A percentile compares a stretch with the other conserved stretches of the same genome.
Evolutionary conservation across 1,139 yeast species (phyloP).

Genomic region (Saccharomyces hybrid): DNA sequence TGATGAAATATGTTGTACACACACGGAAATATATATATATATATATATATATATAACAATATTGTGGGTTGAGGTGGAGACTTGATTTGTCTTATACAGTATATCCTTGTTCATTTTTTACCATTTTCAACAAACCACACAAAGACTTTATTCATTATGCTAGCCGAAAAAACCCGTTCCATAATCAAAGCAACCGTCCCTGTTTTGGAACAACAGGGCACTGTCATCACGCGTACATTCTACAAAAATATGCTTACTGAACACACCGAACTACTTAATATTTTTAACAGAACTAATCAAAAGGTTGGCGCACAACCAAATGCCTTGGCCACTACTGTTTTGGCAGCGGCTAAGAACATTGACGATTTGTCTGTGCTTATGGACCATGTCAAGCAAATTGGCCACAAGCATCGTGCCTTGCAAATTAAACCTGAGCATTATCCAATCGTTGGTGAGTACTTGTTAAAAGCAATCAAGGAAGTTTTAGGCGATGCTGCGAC

Average conservation of each 20-base stretch:
- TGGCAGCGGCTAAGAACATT: constrained; percentile 57
- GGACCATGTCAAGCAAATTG: constrained; percentile 52
- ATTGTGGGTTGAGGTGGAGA: not conserved
- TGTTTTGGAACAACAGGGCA: constrained; percentile 49
- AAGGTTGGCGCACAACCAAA: constrained; percentile 49
- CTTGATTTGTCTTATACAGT: not conserved
- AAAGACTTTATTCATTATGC: constrained; percentile 12
- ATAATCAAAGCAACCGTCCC: constrained; percentile 53
- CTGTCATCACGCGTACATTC: constrained; percentile 45
- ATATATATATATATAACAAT: not conserved
- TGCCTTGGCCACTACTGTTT: constrained; percentile 54
- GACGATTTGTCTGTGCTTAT: constrained; percentile 49
- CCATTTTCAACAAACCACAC: not conserved
- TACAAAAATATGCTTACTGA: constrained; percentile 48
- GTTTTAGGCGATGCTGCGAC: constrained; percentile 54
- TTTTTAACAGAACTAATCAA: constrained; percentile 57
- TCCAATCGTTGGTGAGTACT: constrained; percentile 51
- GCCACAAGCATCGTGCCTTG: constrained; percentile 58
- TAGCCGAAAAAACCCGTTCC: constrained; percentile 24
- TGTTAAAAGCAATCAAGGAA: constrained; percentile 46
- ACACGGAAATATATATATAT: not conserved
- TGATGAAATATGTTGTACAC: not conserved
- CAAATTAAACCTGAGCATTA: constrained; percentile 57
- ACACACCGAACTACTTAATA: constrained; percentile 48
- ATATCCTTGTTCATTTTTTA: not conserved